phyloP scores from a whole-genome alignment of 768 basidiomycete species.

The Clathrus columnatus region DNA sequence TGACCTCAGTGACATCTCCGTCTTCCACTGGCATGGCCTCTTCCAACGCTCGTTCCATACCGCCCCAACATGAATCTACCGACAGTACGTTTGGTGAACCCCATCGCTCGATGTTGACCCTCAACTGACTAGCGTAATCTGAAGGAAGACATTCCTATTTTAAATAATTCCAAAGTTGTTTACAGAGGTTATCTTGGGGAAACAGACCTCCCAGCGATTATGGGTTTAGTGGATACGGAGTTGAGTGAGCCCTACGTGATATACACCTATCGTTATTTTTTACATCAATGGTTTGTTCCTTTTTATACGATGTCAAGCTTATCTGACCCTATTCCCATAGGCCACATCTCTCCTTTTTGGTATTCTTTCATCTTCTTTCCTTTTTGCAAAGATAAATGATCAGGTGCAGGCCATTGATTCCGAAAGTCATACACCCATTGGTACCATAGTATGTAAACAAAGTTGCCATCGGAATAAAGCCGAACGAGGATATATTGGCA shows the following conservation, averaged over 20 bases:
- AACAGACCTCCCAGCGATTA: slow-evolving; percentile 71
- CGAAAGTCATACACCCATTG: slow-evolving; percentile 54
- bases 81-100: no score
- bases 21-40: no score
- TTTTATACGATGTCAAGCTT: slow-evolving; percentile 10
- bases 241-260: slow-evolving; percentile 94
- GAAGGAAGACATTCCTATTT: no score
- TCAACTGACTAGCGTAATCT: no score
- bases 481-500: slow-evolving; percentile 94
- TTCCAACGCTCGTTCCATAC: no score
- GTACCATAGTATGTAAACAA: slow-evolving; percentile 96
- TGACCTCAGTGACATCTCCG: no score
- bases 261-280: slow-evolving; percentile 95
- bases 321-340: slow-evolving; percentile 30
- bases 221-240: slow-evolving; percentile 83
- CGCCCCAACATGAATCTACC: no score
- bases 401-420: slow-evolving; percentile 47
- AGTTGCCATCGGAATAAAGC: slow-evolving; percentile 67
- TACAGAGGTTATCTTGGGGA: slow-evolving; percentile 75
- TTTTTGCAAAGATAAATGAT: background rate
- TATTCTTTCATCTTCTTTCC: slow-evolving; percentile 21
- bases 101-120: no score
- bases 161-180: no score
- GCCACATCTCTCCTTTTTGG: slow-evolving; percentile 85
- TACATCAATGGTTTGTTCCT: slow-evolving; percentile 79